Percentiles rank a stretch among this genome's conserved stretches.
These are phyloP conservation scores for Syzygium aromaticum DNA, from an alignment of 345 rosid species.

Conservation along the genomic window DNA sequence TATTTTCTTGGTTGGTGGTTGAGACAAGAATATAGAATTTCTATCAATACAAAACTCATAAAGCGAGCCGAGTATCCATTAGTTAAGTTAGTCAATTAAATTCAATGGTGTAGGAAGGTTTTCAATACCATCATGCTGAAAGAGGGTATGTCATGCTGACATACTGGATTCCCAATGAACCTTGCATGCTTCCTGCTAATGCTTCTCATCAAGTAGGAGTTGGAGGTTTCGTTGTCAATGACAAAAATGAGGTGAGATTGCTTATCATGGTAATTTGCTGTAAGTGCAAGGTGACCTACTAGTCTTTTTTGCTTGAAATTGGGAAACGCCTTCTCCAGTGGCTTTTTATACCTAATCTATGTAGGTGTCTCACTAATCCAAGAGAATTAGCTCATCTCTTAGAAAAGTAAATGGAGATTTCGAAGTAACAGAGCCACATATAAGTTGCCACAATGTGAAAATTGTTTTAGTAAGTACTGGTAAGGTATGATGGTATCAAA, in stretches of 20 bases:
- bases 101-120: conserved; percentile 54
- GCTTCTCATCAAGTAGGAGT: conserved; percentile 97
- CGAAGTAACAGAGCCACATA: not conserved
- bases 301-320: not conserved
- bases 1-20: not conserved
- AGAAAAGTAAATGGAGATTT: not conserved
- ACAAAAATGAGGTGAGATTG: conserved; percentile 52
- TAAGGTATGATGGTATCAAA: not conserved
- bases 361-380: not conserved
- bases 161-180: conserved; percentile 88
- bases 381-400: not conserved
- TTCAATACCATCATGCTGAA: conserved; percentile 92
- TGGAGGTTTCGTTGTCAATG: conserved; percentile 87
- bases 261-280: not conserved
- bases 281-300: not conserved
- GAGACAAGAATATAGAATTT: not conserved
- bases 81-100: not conserved
- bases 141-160: conserved; percentile 82
- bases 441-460: not conserved
- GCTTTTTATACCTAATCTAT: not conserved
- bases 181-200: conserved; percentile 85
- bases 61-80: not conserved
- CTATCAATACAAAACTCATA: not conserved
- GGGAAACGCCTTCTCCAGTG: not conserved
- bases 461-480: not conserved